Conservation (phyloP, 2,329 filamentous ascomycete genomes). For the Neofusicoccum sp. region DNA sequence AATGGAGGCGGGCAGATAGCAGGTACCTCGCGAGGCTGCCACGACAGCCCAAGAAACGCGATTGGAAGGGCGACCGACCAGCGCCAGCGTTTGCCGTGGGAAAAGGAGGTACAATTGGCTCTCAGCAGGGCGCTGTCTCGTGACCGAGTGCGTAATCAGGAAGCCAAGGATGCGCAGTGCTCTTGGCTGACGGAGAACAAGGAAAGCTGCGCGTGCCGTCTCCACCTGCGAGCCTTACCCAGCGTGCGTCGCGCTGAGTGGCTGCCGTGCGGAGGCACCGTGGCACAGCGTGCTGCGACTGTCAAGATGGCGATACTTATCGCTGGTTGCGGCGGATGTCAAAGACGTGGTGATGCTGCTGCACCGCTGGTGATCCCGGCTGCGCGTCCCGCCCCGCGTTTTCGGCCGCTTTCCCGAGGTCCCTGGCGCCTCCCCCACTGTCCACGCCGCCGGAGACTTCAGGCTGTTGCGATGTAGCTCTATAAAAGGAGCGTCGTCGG, state of each 20-base stretch:
- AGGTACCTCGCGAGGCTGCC: background rate
- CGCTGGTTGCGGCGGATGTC: background rate
- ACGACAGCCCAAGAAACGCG: background rate
- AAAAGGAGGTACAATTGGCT: background rate
- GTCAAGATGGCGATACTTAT: background rate
- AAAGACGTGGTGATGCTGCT: background rate
- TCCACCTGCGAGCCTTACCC: background rate
- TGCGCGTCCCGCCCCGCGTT: conserved; percentile 8
- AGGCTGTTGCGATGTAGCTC: background rate
- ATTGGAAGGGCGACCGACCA: background rate
- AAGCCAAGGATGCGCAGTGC: conserved; percentile 15
- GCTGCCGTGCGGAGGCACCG: background rate
- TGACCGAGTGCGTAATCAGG: conserved; percentile 12
- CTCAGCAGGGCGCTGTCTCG: background rate
- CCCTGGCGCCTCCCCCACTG: background rate
- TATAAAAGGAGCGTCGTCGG: background rate
- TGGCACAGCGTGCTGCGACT: background rate
- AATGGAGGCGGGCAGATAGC: background rate
- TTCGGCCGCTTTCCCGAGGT: conserved; percentile 11
- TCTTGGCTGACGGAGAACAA: conserved; percentile 19
- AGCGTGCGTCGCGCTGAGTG: background rate
- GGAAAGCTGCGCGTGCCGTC: conserved; percentile 7
- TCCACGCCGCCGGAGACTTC: background rate
- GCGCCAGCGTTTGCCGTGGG: background rate
- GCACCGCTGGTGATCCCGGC: background rate